phyloP scores from a whole-genome alignment of 1,284 basidiomycete genomes.

The Tylopilus orsonianus region DNA sequence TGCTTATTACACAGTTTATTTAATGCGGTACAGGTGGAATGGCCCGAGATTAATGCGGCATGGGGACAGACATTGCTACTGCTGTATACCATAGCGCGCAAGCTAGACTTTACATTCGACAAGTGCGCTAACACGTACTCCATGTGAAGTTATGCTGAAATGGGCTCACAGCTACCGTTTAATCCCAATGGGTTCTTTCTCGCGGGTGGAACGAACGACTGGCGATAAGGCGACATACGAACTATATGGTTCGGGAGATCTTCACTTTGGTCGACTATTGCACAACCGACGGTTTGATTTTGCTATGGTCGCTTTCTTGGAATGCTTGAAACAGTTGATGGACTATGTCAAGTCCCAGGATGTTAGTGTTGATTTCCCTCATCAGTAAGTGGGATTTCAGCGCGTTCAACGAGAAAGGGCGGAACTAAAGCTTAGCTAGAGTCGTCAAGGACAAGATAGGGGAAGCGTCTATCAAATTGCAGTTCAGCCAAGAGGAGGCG shows the following conservation, averaged over 20 bases:
- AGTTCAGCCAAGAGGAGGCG: constrained; percentile 91
- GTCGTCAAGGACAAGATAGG: constrained; percentile 95
- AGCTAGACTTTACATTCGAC: constrained; percentile 85
- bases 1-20: constrained; percentile 8
- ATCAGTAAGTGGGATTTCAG: constrained; percentile 58
- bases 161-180: constrained; percentile 69
- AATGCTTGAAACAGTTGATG: constrained; percentile 89
- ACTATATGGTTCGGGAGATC: constrained; percentile 87
- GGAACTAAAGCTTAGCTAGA: constrained; percentile 42
- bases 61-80: constrained; percentile 96
- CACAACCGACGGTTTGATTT: constrained; percentile 96
- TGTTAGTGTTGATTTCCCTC: constrained; percentile 74
- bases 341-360: constrained; percentile 81
- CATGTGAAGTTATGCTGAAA: constrained; percentile 14
- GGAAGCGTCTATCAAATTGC: constrained; percentile 90
- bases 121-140: constrained; percentile 47
- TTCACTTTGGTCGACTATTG: constrained; percentile 83
- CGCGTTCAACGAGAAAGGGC: neutral
- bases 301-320: constrained; percentile 94
- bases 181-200: constrained; percentile 91
- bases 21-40: constrained; percentile 71
- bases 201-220: constrained; percentile 80
- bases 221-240: constrained; percentile 87
- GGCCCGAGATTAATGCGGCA: constrained; percentile 98
- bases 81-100: constrained; percentile 86